Conservation (phyloP, 306 rosid genomes). For the Notholithocarpus densiflorus region DNA sequence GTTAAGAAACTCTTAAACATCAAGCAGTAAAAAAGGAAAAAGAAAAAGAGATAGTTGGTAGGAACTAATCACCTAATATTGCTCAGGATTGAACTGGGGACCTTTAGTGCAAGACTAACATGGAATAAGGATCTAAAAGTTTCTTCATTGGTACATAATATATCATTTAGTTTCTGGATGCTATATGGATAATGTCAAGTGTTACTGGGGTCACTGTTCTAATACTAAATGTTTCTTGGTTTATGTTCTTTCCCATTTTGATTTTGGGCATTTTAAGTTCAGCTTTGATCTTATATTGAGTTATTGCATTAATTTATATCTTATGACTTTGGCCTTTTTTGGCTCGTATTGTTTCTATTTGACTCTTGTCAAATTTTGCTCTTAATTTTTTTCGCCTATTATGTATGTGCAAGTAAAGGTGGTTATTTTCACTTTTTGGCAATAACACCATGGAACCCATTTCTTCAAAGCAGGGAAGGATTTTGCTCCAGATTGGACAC, state of each 20-base stretch:
- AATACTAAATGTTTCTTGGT: too few species aligned
- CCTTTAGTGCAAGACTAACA: too few species aligned
- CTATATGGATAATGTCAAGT: background rate
- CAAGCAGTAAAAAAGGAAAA: too few species aligned
- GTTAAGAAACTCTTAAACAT: too few species aligned
- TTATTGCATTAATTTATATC: background rate
- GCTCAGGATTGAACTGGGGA: too few species aligned
- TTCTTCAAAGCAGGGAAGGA: constrained; percentile 70
- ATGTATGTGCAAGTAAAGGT: background rate
- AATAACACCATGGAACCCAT: constrained; percentile 11
- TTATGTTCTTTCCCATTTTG: background rate
- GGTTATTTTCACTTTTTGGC: background rate
- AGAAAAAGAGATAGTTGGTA: too few species aligned
- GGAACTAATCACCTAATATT: too few species aligned
- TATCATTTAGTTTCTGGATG: background rate
- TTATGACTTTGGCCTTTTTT: background rate
- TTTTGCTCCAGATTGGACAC: constrained; percentile 61
- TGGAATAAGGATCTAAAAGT: background rate
- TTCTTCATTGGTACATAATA: background rate
- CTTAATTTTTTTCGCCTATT: background rate
- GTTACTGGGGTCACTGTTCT: background rate
- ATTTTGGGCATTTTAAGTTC: background rate
- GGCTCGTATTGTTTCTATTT: background rate
- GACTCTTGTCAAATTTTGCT: background rate
- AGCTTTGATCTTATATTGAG: background rate